Percentiles rank a stretch among this genome's conserved stretches.
Evolutionary conservation across 345 rosid genomes (phyloP).

Genomic region (Eucalyptus sp.): DNA sequence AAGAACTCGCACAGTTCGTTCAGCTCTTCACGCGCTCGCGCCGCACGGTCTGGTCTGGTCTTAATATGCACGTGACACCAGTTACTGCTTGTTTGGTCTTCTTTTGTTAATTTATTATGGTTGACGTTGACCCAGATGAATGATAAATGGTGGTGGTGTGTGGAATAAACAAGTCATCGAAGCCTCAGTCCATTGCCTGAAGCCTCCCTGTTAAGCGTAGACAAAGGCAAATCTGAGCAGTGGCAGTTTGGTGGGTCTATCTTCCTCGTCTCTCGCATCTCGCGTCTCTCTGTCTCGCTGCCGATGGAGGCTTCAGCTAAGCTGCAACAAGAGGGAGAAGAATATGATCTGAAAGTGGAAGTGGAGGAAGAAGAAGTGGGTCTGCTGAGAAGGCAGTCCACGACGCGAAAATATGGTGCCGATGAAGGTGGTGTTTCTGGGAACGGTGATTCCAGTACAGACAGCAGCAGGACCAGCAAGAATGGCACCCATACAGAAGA

Average conservation of each 20-base stretch:
- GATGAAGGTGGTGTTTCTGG: not conserved
- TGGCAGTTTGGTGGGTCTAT: not conserved
- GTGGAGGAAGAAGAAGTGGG: not conserved
- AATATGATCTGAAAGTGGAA: not conserved
- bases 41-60: not conserved
- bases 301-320: not conserved
- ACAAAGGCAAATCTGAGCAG: not conserved
- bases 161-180: not conserved
- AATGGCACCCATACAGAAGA: not conserved
- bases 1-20: not conserved
- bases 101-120: not conserved
- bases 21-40: not conserved
- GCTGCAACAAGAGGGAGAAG: not conserved
- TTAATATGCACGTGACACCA: not conserved
- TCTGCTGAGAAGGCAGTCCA: not conserved
- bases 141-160: not conserved
- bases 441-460: not conserved
- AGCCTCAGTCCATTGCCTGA: not conserved
- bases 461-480: not conserved
- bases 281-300: not conserved
- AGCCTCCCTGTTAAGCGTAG: not conserved
- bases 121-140: not conserved
- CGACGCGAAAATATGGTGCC: not conserved
- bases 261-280: not conserved
- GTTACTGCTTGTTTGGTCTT: not conserved